Evolutionary conservation across 129 eudicot genomes (phyloP).

Genomic region (Lactuca saligna): DNA sequence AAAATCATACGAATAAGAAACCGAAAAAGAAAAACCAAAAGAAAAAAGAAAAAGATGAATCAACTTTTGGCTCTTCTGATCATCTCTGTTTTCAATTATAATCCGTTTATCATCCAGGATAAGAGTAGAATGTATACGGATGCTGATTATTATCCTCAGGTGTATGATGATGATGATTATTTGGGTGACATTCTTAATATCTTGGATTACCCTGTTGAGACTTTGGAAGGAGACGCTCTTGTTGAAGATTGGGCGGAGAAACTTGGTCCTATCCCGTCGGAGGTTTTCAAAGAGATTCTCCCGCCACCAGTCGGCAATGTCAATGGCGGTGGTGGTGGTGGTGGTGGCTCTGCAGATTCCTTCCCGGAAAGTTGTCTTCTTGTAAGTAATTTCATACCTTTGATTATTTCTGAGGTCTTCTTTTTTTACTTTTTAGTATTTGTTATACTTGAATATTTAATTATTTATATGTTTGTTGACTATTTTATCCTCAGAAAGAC

Average conservation of each 20-base stretch:
- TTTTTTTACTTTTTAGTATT: neutral
- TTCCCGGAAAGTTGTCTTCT: neutral
- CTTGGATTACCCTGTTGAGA: constrained; percentile 51
- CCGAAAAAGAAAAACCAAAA: no score
- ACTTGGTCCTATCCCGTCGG: constrained; percentile 62
- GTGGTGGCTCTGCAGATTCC: constrained; percentile 9
- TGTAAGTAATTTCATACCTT: constrained; percentile 13
- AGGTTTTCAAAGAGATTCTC: constrained; percentile 23
- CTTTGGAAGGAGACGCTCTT: constrained; percentile 51
- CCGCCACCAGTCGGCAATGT: constrained; percentile 32
- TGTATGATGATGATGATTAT: constrained; percentile 28
- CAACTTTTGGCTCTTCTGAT: neutral
- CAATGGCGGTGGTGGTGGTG: constrained; percentile 14
- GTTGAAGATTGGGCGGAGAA: constrained; percentile 51
- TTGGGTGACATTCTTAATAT: constrained; percentile 36
- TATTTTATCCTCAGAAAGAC: constrained; percentile 22
- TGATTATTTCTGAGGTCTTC: no score
- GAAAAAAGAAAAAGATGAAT: neutral
- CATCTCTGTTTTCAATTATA: neutral
- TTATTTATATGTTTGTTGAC: neutral
- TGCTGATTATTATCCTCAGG: constrained; percentile 23
- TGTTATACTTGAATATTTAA: no score
- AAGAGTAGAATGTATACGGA: constrained; percentile 21
- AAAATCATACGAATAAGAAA: neutral
- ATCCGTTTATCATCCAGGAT: constrained; percentile 17